Evolutionary conservation across 2,329 filamentous ascomycete genomes (phyloP).

Genomic region (Colletotrichum siamense): DNA sequence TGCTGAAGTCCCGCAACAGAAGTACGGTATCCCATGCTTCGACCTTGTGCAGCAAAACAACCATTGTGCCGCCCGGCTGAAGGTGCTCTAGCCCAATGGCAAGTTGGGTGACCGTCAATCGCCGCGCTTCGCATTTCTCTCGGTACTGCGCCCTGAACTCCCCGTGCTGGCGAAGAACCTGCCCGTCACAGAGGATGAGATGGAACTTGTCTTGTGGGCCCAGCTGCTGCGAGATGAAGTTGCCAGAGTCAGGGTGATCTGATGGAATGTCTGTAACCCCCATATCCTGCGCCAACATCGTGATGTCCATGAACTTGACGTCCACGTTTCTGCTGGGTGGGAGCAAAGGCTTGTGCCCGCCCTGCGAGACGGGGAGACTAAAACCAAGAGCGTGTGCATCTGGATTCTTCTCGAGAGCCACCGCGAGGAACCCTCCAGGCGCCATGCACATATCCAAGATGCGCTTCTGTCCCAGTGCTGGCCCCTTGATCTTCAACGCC

Average conservation of each 20-base stretch:
- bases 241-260: constrained; percentile 33
- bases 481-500: constrained; percentile 28
- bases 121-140: constrained; percentile 36
- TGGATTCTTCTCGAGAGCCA: constrained; percentile 40
- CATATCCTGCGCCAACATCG: constrained; percentile 55
- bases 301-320: constrained; percentile 48
- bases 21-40: constrained; percentile 44
- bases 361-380: constrained; percentile 42
- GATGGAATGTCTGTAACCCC: constrained; percentile 35
- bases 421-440: constrained; percentile 55
- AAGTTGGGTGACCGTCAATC: constrained; percentile 44
- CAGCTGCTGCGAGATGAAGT: constrained; percentile 34
- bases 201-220: constrained; percentile 36
- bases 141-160: constrained; percentile 32
- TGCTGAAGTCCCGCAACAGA: constrained; percentile 43
- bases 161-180: constrained; percentile 46
- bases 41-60: constrained; percentile 55
- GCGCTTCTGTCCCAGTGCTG: background rate
- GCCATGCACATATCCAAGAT: constrained; percentile 63
- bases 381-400: constrained; percentile 36
- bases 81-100: constrained; percentile 49
- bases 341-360: constrained; percentile 46
- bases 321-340: constrained; percentile 14
- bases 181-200: constrained; percentile 53
- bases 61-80: constrained; percentile 49